phyloP scores from a whole-genome alignment of 2,329 filamentous ascomycete species.

The Colletotrichum sp. region DNA sequence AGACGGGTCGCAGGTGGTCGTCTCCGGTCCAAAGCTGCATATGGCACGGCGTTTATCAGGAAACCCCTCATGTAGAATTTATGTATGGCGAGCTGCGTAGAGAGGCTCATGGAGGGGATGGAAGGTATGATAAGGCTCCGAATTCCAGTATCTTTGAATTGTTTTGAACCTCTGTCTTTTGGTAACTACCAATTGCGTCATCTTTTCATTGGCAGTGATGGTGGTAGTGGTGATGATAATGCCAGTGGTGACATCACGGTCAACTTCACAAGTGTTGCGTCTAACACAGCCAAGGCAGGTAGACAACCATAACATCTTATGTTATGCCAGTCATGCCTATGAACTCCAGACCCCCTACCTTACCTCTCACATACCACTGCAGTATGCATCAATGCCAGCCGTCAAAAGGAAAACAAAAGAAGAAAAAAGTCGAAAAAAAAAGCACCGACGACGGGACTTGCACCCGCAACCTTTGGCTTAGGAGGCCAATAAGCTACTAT shows the following conservation, averaged over 20 bases:
- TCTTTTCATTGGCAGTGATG: neutral
- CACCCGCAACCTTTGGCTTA: conserved; percentile 23
- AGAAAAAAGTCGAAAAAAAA: neutral
- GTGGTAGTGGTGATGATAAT: neutral
- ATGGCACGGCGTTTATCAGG: conserved; percentile 42
- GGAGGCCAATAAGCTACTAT: conserved; percentile 23
- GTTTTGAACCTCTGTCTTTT: neutral
- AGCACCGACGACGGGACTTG: conserved; percentile 18
- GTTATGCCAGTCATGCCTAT: neutral
- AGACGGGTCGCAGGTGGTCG: conserved; percentile 18
- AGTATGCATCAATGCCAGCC: neutral
- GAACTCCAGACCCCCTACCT: neutral
- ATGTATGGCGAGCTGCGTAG: conserved; percentile 25
- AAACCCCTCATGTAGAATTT: conserved; percentile 36
- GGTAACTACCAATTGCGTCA: neutral
- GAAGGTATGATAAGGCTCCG: conserved; percentile 17
- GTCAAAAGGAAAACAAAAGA: neutral
- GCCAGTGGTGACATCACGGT: neutral
- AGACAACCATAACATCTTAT: neutral
- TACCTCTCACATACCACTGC: neutral
- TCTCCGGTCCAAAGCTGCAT: conserved; percentile 27
- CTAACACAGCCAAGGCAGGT: neutral
- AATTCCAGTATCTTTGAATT: conserved; percentile 14
- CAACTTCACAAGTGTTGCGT: neutral
- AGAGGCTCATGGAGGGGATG: conserved; percentile 8